Base-by-base conservation (phyloP, 768 basidiomycete species). In the Mycena polygramma region DNA sequence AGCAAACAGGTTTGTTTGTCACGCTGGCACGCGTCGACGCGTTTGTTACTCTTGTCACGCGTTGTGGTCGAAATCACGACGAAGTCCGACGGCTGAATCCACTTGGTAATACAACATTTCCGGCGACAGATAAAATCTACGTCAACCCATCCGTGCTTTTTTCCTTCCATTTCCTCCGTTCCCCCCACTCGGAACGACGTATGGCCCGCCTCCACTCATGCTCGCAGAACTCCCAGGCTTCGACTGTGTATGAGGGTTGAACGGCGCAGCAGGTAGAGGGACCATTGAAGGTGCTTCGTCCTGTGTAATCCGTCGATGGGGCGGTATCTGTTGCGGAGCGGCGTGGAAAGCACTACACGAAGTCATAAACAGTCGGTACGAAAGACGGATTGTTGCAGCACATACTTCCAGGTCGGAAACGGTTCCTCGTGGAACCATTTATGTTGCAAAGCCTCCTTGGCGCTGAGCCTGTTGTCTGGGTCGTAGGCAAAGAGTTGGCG, bases 371-470 rank as follows among this genome's bases (percentile, higher is more conserved):
- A 45, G 24, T 14, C 17, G 0, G 45, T 22, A 49, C 20, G 15
- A 35, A 17, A 30, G 19, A 37, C 26, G 2, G 3, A 41, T 41
- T 17, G 4, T 9, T 48, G 4, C 26, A 53, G 41, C 20, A 85
- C 93, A 73, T 73, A 98, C 97, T 97, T 96, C 78, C 85, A 86
- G 20, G 92, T 93, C 3, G 97, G 94, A 52, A 86, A 86, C 11
- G 96, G 95, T 10, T 97, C 97, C 77, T 97, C 95, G 26, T 88
- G 87, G 79, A 99, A 99, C 96, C 97, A 99, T 72, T 88, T 88
- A 79, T 98, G 97, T 22, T 84, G 84, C 1, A 99, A 83, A 0
- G 95, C 93, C 69, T 94, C 90, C 72, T 88, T 86, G 0, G 96
- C 95, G 0, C 92, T 96, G 49, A 98, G 87, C 39, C 98, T 86